Base-by-base conservation (phyloP, 352 stramenopile species). In the Globisporangium polare region DNA sequence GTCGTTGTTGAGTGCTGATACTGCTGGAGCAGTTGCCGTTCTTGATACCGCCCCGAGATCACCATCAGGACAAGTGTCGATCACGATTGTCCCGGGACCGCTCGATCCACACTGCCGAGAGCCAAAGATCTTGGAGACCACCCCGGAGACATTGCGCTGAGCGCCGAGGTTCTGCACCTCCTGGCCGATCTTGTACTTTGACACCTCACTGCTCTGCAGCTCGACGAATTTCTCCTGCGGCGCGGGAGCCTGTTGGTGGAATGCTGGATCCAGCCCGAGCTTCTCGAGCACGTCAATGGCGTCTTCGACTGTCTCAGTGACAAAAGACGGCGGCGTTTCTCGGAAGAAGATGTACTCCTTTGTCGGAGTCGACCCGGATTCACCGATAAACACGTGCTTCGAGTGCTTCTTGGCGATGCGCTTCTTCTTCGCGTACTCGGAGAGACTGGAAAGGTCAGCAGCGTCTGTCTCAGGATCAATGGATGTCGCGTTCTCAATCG, bases 271-370 rank as follows among this genome's bases (percentile, higher is more conserved):
- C 12, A 77, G 71, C 18, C 69, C 68, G 4, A 89, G 65, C 45
- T 83, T 72, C 57, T 85, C 76, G 46, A 74, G 65, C 12, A 88
- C 71, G 33, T 87, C 67, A 9, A 77, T 62, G 15, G 85, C 85
- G 0, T 63, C 81, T 56, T 92, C 80, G 26, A 90, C 70, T 5
- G 71, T 92, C 71, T 91, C 83, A 0, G 85, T 92, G 45, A 92
- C 83, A 66, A 89, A 94, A 7, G 62, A 80, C 3, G 83, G 83
- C n/a, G 83, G 83, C 2, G 83, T 94, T 66, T 92, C 81, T 45
- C 83, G 77, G 64, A 90, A 94, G 65, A 94, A 94, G 39, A 91
- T 75, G 61, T 91, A 92, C 65, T 94, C 80, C 66, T 91, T 92
- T 9, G 75, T 91, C 13, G 80, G 80, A 45, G 80, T 94, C 42